phyloP scores from a whole-genome alignment of 2,329 filamentous ascomycete species.

The Cladobotryum mycophilum region DNA sequence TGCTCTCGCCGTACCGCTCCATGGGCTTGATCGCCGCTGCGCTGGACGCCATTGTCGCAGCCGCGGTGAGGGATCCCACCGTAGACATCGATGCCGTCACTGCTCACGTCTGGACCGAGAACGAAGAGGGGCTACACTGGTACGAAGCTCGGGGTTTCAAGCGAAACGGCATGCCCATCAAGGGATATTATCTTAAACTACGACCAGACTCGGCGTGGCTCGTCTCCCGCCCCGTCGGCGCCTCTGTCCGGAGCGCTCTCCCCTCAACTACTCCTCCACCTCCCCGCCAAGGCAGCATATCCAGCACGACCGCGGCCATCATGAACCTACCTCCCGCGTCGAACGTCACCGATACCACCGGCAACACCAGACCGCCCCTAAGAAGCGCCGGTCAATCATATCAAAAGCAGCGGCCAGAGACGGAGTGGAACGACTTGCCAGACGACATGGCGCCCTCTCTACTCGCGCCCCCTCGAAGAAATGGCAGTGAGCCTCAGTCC shows the following conservation, averaged over 20 bases:
- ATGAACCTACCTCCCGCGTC: constrained; percentile 25
- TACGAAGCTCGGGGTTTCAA: constrained; percentile 53
- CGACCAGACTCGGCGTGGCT: constrained; percentile 57
- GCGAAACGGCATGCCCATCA: constrained; percentile 40
- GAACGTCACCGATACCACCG: constrained; percentile 16
- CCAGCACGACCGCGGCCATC: constrained; percentile 25
- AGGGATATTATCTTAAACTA: constrained; percentile 57
- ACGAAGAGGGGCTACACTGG: constrained; percentile 57
- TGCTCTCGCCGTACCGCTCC: constrained; percentile 57
- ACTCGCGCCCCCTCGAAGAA: constrained; percentile 22
- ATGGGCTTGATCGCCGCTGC: constrained; percentile 54
- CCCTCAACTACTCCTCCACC: constrained; percentile 15
- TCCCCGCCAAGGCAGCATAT: constrained; percentile 13
- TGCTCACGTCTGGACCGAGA: constrained; percentile 64
- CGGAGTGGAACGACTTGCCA: constrained; percentile 61
- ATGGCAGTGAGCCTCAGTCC: constrained; percentile 28
- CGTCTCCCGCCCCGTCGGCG: constrained; percentile 40
- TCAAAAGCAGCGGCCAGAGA: constrained; percentile 53
- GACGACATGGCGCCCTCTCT: constrained; percentile 46
- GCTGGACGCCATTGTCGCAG: constrained; percentile 45
- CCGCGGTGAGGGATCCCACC: constrained; percentile 27
- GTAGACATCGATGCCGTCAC: constrained; percentile 43
- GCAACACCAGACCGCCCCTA: constrained; percentile 16
- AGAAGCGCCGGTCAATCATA: constrained; percentile 39
- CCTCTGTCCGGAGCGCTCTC: constrained; percentile 19